A percentile compares a stretch with the other conserved stretches of the same genome.
Conservation (phyloP, 805 yeast species). For the Barnettozyma californica region DNA sequence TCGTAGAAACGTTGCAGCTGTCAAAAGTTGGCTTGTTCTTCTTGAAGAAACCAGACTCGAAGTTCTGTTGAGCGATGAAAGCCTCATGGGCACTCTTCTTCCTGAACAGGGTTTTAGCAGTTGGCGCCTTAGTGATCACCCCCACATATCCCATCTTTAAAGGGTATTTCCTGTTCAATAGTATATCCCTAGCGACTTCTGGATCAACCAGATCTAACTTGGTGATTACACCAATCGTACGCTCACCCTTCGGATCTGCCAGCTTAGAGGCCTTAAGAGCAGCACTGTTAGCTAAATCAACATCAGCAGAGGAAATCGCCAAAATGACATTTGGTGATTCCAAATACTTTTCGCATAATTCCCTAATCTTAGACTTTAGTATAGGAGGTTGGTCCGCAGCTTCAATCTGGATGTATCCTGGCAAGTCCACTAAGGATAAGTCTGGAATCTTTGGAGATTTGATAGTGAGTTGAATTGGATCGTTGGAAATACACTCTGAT, state of each 20-base stretch:
- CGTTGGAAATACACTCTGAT: constrained; percentile 80
- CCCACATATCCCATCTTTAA: constrained; percentile 97
- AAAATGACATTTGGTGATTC: constrained; percentile 90
- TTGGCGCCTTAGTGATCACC: constrained; percentile 82
- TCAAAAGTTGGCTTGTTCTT: constrained; percentile 52
- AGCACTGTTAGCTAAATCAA: constrained; percentile 92
- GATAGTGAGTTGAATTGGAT: constrained; percentile 89
- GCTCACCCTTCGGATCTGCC: constrained; percentile 90
- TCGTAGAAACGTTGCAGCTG: constrained; percentile 73
- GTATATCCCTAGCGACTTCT: constrained; percentile 56
- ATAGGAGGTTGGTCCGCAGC: constrained; percentile 93
- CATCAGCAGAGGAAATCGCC: constrained; percentile 97
- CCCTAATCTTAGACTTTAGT: constrained; percentile 71
- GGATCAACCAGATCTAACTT: constrained; percentile 89
- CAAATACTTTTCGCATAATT: constrained; percentile 77
- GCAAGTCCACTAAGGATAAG: constrained; percentile 87
- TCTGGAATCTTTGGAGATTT: constrained; percentile 91
- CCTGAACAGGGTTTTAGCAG: constrained; percentile 39
- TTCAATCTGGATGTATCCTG: constrained; percentile 96
- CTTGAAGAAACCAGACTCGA: constrained; percentile 60
- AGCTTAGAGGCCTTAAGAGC: constrained; percentile 85
- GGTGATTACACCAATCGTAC: constrained; percentile 95
- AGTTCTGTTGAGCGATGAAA: constrained; percentile 60
- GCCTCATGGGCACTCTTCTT: constrained; percentile 56
- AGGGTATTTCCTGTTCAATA: constrained; percentile 81